These are phyloP conservation scores for Parmales sp. DNA, from an alignment of 108 stramenopile genomes.

Conservation along the genomic window DNA sequence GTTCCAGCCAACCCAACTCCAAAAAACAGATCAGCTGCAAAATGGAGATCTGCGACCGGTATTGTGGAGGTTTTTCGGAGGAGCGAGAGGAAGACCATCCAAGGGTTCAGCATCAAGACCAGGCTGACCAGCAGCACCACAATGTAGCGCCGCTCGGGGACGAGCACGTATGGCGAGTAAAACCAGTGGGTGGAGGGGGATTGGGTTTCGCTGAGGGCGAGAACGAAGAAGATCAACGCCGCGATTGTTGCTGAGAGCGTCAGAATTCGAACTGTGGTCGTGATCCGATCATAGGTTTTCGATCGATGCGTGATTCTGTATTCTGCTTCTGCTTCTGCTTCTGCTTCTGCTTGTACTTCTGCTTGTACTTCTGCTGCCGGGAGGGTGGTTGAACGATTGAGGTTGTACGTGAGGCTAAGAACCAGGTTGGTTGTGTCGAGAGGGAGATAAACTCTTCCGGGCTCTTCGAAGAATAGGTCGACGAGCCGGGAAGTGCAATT, in stretches of 20 bases:
- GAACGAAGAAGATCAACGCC: neutral
- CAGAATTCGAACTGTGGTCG: neutral
- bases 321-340: neutral
- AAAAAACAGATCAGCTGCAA: constrained; percentile 2
- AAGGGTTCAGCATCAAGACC: constrained; percentile 58
- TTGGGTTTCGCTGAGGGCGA: neutral
- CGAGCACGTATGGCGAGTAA: constrained; percentile 59
- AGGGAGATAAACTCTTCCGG: neutral
- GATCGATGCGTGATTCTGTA: neutral
- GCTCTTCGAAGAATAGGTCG: neutral
- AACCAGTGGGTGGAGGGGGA: constrained; percentile 35
- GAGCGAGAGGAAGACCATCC: constrained; percentile 43
- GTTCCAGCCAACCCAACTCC: constrained; percentile 61
- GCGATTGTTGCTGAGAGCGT: neutral
- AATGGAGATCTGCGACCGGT: neutral
- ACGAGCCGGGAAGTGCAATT: neutral
- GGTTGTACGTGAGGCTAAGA: no score
- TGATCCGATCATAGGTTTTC: neutral
- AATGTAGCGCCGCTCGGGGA: constrained; percentile 66
- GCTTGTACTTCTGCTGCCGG: no score
- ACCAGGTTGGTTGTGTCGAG: neutral
- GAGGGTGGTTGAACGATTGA: no score
- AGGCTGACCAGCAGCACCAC: constrained; percentile 46
- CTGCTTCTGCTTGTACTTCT: neutral
- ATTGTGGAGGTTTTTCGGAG: constrained; percentile 28